A percentile compares a stretch with the other conserved stretches of the same genome.
Evolutionary conservation across 2,329 filamentous ascomycete genomes (phyloP).

Genomic region (Chrysoporthe cubensis): DNA sequence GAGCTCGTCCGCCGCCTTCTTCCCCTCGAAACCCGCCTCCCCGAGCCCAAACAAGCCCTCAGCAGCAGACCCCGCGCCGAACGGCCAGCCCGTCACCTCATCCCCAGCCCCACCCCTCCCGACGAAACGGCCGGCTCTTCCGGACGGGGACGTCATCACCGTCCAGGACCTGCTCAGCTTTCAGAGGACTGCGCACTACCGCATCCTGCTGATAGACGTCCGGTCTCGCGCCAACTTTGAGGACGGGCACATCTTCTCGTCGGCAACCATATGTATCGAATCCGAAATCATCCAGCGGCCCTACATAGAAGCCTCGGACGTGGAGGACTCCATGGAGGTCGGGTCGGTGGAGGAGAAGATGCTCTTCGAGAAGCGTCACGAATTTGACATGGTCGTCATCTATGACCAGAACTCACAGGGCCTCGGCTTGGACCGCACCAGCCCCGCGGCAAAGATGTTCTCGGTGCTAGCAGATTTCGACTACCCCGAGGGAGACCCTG

Average conservation of each 20-base stretch:
- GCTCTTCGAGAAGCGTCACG: conserved; percentile 72
- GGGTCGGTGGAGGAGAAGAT: conserved; percentile 75
- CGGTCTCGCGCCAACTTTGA: conserved; percentile 81
- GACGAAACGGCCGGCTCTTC: conserved; percentile 53
- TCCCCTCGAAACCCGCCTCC: conserved; percentile 23
- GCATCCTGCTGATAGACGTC: conserved; percentile 84
- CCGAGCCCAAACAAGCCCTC: conserved; percentile 28
- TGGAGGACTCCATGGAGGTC: conserved; percentile 70
- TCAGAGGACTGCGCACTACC: conserved; percentile 61
- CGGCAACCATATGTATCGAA: conserved; percentile 87
- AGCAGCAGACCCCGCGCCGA: conserved; percentile 24
- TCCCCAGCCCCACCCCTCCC: conserved; percentile 27
- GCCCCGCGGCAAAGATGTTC: conserved; percentile 71
- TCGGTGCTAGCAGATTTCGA: conserved; percentile 85
- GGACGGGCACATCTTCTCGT: conserved; percentile 83
- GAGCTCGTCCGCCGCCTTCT: conserved; percentile 52
- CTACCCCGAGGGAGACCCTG: conserved; percentile 47
- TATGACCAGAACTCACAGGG: conserved; percentile 74
- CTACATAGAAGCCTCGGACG: conserved; percentile 64
- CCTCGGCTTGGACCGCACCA: conserved; percentile 50
- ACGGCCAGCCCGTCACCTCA: conserved; percentile 34
- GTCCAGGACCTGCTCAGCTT: conserved; percentile 73
- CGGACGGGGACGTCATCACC: conserved; percentile 63
- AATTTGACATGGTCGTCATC: conserved; percentile 87
- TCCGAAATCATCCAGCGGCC: conserved; percentile 72